A percentile compares a stretch with the other conserved stretches of the same genome.
Evolutionary conservation across 1,284 basidiomycete genomes (phyloP).

Genomic region (Ustilago cynodontis): DNA sequence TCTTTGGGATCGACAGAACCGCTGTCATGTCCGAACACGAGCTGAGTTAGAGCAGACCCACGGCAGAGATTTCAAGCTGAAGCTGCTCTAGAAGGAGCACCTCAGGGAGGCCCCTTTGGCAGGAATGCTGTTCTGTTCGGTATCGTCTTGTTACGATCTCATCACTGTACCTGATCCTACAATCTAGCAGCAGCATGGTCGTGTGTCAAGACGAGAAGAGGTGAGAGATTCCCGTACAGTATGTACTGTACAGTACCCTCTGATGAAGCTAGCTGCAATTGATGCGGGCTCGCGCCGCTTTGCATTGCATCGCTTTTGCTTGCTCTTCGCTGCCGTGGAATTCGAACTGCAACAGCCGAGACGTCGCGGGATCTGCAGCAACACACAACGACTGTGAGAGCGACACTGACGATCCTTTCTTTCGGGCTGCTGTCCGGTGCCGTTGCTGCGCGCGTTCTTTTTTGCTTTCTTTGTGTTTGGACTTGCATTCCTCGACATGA

Average conservation of each 20-base stretch:
- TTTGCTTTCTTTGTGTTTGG: conserved; percentile 2
- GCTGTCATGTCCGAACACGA: not conserved
- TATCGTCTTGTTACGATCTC: too few species aligned
- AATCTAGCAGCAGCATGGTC: too few species aligned
- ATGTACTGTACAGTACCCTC: too few species aligned
- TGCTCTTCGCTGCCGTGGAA: conserved; percentile 7
- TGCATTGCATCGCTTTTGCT: conserved; percentile 2
- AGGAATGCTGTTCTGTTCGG: not conserved
- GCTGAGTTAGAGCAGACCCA: not conserved
- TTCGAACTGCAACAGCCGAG: conserved; percentile 14
- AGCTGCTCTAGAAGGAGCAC: not conserved
- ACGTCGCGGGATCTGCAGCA: conserved; percentile 8
- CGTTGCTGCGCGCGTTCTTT: not conserved
- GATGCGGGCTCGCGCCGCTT: not conserved
- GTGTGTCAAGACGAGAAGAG: not conserved
- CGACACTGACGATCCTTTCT: not conserved
- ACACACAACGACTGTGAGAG: not conserved
- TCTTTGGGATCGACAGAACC: not conserved
- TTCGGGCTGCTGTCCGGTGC: not conserved
- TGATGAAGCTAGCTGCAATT: not conserved
- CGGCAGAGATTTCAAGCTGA: not conserved
- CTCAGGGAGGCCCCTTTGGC: not conserved
- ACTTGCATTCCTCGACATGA: conserved; percentile 14
- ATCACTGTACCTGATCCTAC: too few species aligned
- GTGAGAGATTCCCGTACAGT: not conserved